Conservation (phyloP, 148 eudicot genomes). For the Arbutus unedo region DNA sequence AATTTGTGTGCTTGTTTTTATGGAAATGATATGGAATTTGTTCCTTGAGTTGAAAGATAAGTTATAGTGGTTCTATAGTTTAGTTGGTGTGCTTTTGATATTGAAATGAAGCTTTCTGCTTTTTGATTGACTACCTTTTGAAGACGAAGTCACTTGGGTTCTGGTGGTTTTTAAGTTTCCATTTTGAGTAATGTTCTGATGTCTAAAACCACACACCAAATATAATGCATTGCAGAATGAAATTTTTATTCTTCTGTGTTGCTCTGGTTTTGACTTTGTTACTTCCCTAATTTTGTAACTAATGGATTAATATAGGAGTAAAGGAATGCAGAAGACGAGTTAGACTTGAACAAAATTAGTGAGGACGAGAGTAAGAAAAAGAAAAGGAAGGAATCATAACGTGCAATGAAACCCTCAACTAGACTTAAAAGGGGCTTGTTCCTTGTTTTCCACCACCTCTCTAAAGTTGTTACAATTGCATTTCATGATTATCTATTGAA, state of each 20-base stretch:
- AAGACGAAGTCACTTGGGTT: neutral
- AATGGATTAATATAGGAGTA: neutral
- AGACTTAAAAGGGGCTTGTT: neutral
- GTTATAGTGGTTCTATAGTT: neutral
- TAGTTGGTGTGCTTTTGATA: neutral
- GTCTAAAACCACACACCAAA: neutral
- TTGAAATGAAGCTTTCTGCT: slow-evolving; percentile 5
- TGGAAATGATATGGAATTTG: neutral
- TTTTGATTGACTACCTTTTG: neutral
- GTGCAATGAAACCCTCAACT: neutral
- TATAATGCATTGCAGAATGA: neutral
- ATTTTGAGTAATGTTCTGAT: neutral
- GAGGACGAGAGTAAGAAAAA: neutral
- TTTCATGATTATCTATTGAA: neutral
- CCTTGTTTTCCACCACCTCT: neutral
- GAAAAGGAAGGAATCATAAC: neutral
- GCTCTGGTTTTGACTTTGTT: neutral
- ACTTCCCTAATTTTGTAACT: neutral
- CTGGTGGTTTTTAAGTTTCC: slow-evolving; percentile 3
- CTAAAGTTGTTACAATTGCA: neutral
- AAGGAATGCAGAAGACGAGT: neutral
- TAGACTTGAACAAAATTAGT: neutral
- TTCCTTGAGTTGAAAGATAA: neutral
- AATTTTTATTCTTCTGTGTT: neutral
- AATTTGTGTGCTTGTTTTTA: neutral